These are phyloP conservation scores for Aspergillus bombycis DNA, from an alignment of 2,329 filamentous ascomycete genomes.

Conservation along the genomic window DNA sequence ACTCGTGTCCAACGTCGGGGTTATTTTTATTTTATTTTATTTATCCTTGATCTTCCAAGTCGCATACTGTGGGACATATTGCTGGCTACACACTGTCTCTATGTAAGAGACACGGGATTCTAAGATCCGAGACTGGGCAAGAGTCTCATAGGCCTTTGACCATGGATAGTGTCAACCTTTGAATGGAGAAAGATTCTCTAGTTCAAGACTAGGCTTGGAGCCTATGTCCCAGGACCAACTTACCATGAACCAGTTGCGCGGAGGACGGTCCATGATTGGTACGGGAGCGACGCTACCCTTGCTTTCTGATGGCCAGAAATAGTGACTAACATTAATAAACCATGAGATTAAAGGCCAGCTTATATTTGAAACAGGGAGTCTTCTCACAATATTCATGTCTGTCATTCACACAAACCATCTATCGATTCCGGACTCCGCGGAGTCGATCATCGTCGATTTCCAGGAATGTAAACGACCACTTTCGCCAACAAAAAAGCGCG, in stretches of 20 bases:
- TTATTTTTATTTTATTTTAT: background rate
- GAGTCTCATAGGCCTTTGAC: background rate
- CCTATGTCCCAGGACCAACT: background rate
- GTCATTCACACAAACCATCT: background rate
- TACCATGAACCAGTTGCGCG: background rate
- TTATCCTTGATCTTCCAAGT: background rate
- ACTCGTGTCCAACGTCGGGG: background rate
- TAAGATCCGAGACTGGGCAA: background rate
- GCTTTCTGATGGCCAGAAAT: background rate
- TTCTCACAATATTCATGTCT: background rate
- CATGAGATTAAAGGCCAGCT: background rate
- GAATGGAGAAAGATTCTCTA: background rate
- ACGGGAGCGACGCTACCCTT: background rate
- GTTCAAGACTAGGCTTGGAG: background rate
- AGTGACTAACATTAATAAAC: background rate
- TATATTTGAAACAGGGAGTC: background rate
- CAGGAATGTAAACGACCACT: slow-evolving; percentile 10
- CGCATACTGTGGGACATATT: background rate
- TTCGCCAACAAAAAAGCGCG: slow-evolving; percentile 6
- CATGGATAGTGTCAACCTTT: background rate
- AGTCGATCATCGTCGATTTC: slow-evolving; percentile 9
- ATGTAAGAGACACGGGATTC: background rate
- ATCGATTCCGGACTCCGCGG: background rate
- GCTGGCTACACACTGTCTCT: background rate
- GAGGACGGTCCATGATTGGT: background rate